phyloP scores from a whole-genome alignment of 2,329 filamentous ascomycete species.

The Knoxdaviesia capensis region DNA sequence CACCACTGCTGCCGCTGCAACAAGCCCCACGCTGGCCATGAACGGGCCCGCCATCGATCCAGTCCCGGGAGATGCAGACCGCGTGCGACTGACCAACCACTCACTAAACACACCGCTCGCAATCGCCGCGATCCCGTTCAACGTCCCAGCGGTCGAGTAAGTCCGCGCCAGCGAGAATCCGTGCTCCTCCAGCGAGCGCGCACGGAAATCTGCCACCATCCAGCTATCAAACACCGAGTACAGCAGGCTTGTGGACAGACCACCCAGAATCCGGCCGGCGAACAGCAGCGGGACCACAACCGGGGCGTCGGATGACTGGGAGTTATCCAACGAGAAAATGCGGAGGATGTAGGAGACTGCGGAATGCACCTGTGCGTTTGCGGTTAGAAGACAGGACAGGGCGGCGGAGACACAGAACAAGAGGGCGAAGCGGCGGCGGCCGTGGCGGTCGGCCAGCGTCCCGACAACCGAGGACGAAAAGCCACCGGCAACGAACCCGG shows the following conservation, averaged over 20 bases:
- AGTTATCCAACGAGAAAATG: slow-evolving; percentile 4
- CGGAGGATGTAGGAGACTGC: too few species aligned
- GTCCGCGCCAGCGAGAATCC: slow-evolving; percentile 23
- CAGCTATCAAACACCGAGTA: slow-evolving; percentile 41
- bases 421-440: slow-evolving; percentile 30
- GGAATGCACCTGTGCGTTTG: neutral
- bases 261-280: slow-evolving; percentile 30
- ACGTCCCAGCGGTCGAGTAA: slow-evolving; percentile 28
- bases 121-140: slow-evolving; percentile 36
- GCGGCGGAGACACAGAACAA: slow-evolving; percentile 32
- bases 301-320: slow-evolving; percentile 16
- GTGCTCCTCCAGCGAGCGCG: slow-evolving; percentile 17
- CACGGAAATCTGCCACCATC: slow-evolving; percentile 35
- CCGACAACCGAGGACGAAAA: slow-evolving; percentile 24
- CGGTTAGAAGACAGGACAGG: slow-evolving; percentile 24
- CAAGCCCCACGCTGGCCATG: slow-evolving; percentile 15
- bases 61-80: slow-evolving; percentile 8
- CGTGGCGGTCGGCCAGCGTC: slow-evolving; percentile 25
- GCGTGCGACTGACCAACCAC: slow-evolving; percentile 19
- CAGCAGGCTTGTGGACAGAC: slow-evolving; percentile 32
- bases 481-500: slow-evolving; percentile 23
- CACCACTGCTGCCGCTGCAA: slow-evolving; percentile 19
- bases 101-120: slow-evolving; percentile 29
- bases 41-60: slow-evolving; percentile 30
- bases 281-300: slow-evolving; percentile 20